Conservation (phyloP, 2,329 filamentous ascomycete genomes). For the Aspergillus melleus region DNA sequence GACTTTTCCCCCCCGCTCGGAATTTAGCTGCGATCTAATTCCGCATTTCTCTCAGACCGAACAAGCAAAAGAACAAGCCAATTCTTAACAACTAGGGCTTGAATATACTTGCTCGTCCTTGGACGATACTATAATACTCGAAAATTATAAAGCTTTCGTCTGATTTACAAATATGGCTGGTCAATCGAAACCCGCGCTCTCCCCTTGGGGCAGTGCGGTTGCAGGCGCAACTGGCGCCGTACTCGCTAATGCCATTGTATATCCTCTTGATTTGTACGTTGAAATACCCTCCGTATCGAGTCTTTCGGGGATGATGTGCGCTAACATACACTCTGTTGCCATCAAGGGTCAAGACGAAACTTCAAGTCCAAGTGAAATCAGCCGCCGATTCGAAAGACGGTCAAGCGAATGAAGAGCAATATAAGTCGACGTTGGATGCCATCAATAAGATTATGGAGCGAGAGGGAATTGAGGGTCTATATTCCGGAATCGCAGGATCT, state of each 20-base stretch:
- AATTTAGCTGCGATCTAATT: conserved; percentile 10
- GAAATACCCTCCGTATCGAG: neutral
- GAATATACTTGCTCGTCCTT: neutral
- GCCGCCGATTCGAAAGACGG: conserved; percentile 49
- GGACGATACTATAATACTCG: neutral
- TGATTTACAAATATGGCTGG: conserved; percentile 47
- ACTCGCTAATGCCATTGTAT: conserved; percentile 90
- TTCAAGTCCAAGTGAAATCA: conserved; percentile 88
- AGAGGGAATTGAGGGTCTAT: conserved; percentile 80
- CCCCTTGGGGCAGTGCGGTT: conserved; percentile 89
- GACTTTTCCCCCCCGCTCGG: conserved; percentile 1
- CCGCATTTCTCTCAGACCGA: conserved; percentile 1
- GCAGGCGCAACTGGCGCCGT: conserved; percentile 92
- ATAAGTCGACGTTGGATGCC: conserved; percentile 84
- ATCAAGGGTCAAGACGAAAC: conserved; percentile 86
- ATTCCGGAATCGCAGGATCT: conserved; percentile 82
- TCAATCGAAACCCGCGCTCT: conserved; percentile 69
- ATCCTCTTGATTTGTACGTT: conserved; percentile 91
- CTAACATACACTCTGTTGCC: conserved; percentile 18
- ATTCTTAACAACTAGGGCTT: neutral
- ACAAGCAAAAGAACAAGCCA: neutral
- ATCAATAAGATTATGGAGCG: conserved; percentile 77
- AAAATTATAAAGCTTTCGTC: neutral
- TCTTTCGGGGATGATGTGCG: neutral
- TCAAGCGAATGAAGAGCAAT: conserved; percentile 62